These are phyloP conservation scores for Kodamaea arcana DNA, from an alignment of 1,139 yeast species.

Conservation along the genomic window DNA sequence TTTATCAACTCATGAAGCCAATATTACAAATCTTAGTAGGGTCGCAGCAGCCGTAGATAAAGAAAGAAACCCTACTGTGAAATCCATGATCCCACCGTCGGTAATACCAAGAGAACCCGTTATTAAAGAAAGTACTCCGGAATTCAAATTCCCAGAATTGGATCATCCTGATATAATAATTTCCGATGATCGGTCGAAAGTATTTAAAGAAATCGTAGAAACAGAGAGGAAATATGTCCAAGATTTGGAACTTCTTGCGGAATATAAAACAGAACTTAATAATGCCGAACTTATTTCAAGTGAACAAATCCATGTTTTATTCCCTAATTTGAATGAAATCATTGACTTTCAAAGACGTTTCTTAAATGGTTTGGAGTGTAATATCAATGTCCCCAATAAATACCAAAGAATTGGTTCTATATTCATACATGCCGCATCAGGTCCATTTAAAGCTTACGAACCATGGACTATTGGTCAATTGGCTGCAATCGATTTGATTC, in stretches of 20 bases:
- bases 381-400: constrained; percentile 67
- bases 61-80: background rate
- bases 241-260: constrained; percentile 71
- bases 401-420: constrained; percentile 86
- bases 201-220: constrained; percentile 76
- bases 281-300: constrained; percentile 65
- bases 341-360: constrained; percentile 92
- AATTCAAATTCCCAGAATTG: constrained; percentile 4
- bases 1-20: constrained; percentile 40
- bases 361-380: constrained; percentile 83
- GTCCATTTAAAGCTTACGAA: constrained; percentile 84
- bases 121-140: background rate
- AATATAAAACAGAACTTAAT: constrained; percentile 65
- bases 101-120: background rate
- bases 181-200: constrained; percentile 63
- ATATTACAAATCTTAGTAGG: constrained; percentile 1
- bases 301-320: constrained; percentile 75
- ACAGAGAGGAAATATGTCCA: constrained; percentile 92
- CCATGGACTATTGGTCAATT: constrained; percentile 87
- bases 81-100: background rate
- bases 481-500: constrained; percentile 78
- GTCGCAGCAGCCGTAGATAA: background rate
- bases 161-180: constrained; percentile 27
- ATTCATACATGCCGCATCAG: constrained; percentile 71
- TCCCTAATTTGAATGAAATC: constrained; percentile 82